A percentile compares a stretch with the other conserved stretches of the same genome.
Evolutionary conservation across 2,329 filamentous ascomycete species (phyloP).

Genomic region (Bimuria novae-zelandiae): DNA sequence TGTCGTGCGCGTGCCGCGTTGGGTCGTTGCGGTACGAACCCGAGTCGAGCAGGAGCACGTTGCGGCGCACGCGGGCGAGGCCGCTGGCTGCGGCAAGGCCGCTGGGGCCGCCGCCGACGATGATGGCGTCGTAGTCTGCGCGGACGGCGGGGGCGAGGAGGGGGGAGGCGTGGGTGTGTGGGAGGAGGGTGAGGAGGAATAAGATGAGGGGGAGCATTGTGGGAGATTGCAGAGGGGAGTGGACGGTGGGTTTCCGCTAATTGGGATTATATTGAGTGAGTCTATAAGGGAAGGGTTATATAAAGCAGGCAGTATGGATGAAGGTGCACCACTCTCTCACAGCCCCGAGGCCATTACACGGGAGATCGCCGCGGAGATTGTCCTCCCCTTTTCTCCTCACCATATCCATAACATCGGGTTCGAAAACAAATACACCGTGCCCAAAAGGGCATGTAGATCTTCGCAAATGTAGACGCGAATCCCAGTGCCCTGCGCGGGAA

Average conservation of each 20-base stretch:
- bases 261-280: too few species aligned
- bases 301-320: too few species aligned
- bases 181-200: too few species aligned
- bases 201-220: too few species aligned
- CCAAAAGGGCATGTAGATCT: background rate
- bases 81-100: slow-evolving; percentile 5
- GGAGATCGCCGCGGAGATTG: too few species aligned
- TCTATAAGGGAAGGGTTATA: too few species aligned
- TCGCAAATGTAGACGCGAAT: background rate
- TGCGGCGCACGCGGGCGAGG: slow-evolving; percentile 5
- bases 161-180: background rate
- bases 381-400: too few species aligned
- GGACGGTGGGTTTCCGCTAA: too few species aligned
- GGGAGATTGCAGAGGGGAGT: too few species aligned
- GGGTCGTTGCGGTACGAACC: slow-evolving; percentile 5
- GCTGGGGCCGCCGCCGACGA: slow-evolving; percentile 2
- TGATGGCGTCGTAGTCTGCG: slow-evolving; percentile 21
- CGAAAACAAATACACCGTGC: background rate
- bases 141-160: background rate
- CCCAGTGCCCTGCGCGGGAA: background rate
- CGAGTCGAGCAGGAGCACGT: slow-evolving; percentile 2
- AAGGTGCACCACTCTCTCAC: too few species aligned
- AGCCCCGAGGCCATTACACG: too few species aligned
- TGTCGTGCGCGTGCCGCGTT: slow-evolving; percentile 4
- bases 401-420: too few species aligned